Percentiles rank a stretch among this genome's conserved stretches.
Conservation (phyloP, 2,329 filamentous ascomycete genomes). For the Acrocalymma vagum region DNA sequence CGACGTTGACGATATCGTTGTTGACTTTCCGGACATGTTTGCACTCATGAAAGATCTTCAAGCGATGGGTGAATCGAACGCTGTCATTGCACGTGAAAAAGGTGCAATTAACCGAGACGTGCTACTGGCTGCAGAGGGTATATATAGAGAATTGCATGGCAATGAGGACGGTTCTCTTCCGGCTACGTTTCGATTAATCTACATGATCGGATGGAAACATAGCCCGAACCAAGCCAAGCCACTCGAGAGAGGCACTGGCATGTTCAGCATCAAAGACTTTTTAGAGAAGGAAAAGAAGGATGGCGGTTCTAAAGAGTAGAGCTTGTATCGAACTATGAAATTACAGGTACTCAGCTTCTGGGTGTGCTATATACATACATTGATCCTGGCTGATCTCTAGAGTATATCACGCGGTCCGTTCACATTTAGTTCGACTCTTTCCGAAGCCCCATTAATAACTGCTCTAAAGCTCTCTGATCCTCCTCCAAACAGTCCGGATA, state of each 20-base stretch:
- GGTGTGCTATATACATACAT: no score
- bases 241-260: conserved; percentile 81
- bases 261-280: conserved; percentile 89
- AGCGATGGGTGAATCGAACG: conserved; percentile 95
- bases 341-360: no score
- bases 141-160: conserved; percentile 88
- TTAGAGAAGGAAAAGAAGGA: conserved; percentile 58
- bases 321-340: no score
- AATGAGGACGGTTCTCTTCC: conserved; percentile 72
- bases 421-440: no score
- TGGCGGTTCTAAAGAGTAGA: conserved; percentile 19
- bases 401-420: no score
- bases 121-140: conserved; percentile 83
- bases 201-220: conserved; percentile 99
- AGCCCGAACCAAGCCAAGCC: conserved; percentile 81
- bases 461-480: no score
- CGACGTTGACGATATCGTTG: conserved; percentile 95
- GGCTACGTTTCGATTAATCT: conserved; percentile 93
- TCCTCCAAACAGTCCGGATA: no score
- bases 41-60: conserved; percentile 93
- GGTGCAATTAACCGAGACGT: conserved; percentile 81
- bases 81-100: conserved; percentile 83
- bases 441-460: no score
- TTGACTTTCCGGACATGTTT: conserved; percentile 91
- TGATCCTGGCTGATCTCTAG: no score